Base-by-base conservation (phyloP, 176 grass and related monocot species). In the Elaeis guineensis region DNA sequence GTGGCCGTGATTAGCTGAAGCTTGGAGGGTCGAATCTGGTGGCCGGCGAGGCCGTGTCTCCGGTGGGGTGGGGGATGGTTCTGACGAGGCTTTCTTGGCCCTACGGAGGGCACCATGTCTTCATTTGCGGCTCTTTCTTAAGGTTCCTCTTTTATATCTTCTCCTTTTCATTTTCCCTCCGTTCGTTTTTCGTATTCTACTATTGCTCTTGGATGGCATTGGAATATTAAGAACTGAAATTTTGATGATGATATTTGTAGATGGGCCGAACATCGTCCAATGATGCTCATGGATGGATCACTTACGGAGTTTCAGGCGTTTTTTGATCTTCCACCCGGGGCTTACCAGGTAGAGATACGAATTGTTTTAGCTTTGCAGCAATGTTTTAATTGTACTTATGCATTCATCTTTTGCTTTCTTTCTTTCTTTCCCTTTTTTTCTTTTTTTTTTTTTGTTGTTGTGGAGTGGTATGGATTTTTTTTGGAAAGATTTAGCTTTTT, bases 111-210 rank as follows among this genome's bases (percentile, higher is more conserved):
- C 58, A 49, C 6, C 54, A n/a, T 39, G 79, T 69, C 30, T 72
- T 75, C 79, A 61, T 83, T 26, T 88, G 63, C 64, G 85, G 63
- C 56, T 83, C 63, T 72, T 88, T 88, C 76, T 83, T 67, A 11
- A 69, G 85, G 85, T 88, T 51, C 59, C 79, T 50, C 23, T 20
- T 50, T 64, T 22, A 4, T 44, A 14, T 44, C 35, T 12, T 44
- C 35, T 12, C 35, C 35, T 44, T 44, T 44, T 2, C 2, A 0
- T 44, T 44, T 44, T 11, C 35, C 35, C 9, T 44, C 11, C 35
- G 1, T 16, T 64, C 23, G 16, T 26, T 20, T 19, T 29, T 17
- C 26, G 4, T 25, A 2, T 2, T 9, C 51, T 64, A 49, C 6
- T 15, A 0, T 56, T 16, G 18, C 18, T 11, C 21, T 69, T 57